phyloP scores from a whole-genome alignment of 2,329 filamentous ascomycete genomes.

The Penicillium sp. region DNA sequence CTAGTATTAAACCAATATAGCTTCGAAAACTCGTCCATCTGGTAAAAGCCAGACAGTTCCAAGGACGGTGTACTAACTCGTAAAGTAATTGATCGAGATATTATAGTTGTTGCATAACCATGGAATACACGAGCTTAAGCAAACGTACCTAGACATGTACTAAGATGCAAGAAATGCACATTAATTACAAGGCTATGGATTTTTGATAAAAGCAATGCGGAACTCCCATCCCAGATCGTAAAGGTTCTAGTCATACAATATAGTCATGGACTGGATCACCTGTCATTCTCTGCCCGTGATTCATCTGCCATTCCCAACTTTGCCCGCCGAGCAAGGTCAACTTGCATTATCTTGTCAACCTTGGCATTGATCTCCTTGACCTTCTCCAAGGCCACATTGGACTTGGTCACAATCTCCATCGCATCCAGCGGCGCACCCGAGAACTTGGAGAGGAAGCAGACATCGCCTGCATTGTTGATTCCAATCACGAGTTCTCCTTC shows the following conservation, averaged over 20 bases:
- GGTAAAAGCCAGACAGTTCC: too few species aligned
- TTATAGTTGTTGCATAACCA: too few species aligned
- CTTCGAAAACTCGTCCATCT: too few species aligned
- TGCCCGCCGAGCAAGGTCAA: slow-evolving; percentile 61
- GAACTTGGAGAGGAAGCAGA: slow-evolving; percentile 87
- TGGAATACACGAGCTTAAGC: too few species aligned
- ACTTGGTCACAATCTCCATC: slow-evolving; percentile 69
- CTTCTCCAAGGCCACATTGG: slow-evolving; percentile 68
- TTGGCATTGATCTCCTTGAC: slow-evolving; percentile 73
- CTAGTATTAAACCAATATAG: too few species aligned
- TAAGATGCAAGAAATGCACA: not conserved
- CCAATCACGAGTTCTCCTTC: slow-evolving; percentile 72
- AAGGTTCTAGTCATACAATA: slow-evolving; percentile 23
- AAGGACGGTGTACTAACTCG: too few species aligned
- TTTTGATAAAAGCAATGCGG: slow-evolving; percentile 1
- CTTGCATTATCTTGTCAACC: slow-evolving; percentile 67
- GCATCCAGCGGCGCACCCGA: slow-evolving; percentile 81
- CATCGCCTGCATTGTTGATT: slow-evolving; percentile 82
- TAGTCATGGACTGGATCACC: slow-evolving; percentile 45
- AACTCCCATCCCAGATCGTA: slow-evolving; percentile 24
- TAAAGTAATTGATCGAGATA: too few species aligned
- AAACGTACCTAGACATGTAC: not conserved
- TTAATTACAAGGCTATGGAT: not conserved
- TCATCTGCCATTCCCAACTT: slow-evolving; percentile 76
- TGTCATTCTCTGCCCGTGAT: slow-evolving; percentile 78